Evolutionary conservation across 139 green algal species (phyloP).

Genomic region (Penium margaritaceum): DNA sequence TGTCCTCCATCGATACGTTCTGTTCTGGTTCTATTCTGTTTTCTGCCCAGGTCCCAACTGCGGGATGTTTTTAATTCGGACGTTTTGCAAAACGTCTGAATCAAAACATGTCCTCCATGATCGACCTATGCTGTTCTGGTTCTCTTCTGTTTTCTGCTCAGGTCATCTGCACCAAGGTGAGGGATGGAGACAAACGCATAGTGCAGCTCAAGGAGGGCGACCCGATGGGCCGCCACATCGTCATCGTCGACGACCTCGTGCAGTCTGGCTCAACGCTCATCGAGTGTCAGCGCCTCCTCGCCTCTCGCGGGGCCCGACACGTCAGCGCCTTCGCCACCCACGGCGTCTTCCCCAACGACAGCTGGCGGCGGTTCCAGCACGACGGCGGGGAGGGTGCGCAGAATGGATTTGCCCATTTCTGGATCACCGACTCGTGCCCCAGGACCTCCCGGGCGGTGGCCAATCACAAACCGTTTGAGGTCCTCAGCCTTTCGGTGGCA

Average conservation of each 20-base stretch:
- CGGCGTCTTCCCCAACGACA: slow-evolving; percentile 88
- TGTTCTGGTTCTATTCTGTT: too few species aligned
- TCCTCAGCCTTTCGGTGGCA: slow-evolving; percentile 74
- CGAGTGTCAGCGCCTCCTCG: slow-evolving; percentile 88
- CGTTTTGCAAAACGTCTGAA: too few species aligned
- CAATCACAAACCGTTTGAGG: slow-evolving; percentile 72
- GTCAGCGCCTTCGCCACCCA: slow-evolving; percentile 94
- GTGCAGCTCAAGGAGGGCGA: slow-evolving; percentile 87
- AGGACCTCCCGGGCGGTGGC: slow-evolving; percentile 64
- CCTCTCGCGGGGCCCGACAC: slow-evolving; percentile 56
- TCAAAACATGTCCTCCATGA: too few species aligned
- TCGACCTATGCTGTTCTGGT: too few species aligned
- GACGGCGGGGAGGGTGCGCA: neutral
- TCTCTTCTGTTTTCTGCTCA: too few species aligned
- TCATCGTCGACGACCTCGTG: slow-evolving; percentile 97
- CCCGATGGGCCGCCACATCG: slow-evolving; percentile 74
- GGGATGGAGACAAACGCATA: slow-evolving; percentile 90
- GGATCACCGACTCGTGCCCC: slow-evolving; percentile 89
- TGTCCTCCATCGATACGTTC: too few species aligned
- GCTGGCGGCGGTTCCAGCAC: slow-evolving; percentile 75
- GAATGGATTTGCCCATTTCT: slow-evolving; percentile 80
- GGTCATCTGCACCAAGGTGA: slow-evolving; percentile 95
- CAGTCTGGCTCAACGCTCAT: slow-evolving; percentile 89
- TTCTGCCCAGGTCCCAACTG: too few species aligned
- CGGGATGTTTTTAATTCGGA: too few species aligned